Percentiles rank a stretch among this genome's conserved stretches.
These are phyloP conservation scores for Xylariaceae sp. DNA, from an alignment of 2,329 filamentous ascomycete genomes.

Conservation along the genomic window DNA sequence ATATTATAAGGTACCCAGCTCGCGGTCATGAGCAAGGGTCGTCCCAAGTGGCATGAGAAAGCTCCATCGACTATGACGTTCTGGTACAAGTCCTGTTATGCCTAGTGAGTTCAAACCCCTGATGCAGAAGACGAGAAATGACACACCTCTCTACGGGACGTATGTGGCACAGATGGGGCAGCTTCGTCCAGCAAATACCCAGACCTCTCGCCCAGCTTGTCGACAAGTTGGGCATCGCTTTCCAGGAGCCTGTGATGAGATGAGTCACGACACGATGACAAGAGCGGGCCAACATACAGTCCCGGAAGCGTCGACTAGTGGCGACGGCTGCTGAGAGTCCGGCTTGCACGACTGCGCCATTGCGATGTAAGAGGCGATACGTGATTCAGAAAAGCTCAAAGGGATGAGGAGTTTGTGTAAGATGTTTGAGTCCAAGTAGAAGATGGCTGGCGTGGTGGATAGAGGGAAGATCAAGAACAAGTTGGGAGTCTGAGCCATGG, in stretches of 20 bases:
- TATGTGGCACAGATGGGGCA: conserved; percentile 26
- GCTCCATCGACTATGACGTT: neutral
- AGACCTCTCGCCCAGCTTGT: conserved; percentile 17
- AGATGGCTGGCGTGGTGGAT: neutral
- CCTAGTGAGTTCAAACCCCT: neutral
- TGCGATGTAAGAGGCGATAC: neutral
- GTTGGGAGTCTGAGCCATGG: neutral
- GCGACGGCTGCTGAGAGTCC: conserved; percentile 3
- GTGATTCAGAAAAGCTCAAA: neutral
- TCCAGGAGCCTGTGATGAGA: conserved; percentile 19
- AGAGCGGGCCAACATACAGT: conserved; percentile 10
- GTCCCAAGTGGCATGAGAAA: neutral
- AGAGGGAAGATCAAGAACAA: neutral
- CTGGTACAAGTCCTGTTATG: neutral
- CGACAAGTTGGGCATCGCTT: conserved; percentile 23
- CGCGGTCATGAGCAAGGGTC: neutral
- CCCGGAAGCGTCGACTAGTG: conserved; percentile 19
- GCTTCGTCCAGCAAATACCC: conserved; percentile 24
- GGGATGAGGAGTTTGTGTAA: too few relatives aligned
- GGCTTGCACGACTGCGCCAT: conserved; percentile 16
- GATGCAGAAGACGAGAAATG: neutral
- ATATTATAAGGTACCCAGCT: neutral
- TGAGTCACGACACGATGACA: conserved; percentile 2
- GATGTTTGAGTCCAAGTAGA: neutral
- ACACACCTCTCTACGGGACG: conserved; percentile 13